These are phyloP conservation scores for Calocybe gangraenosa DNA, from an alignment of 768 basidiomycete genomes.

Conservation along the genomic window DNA sequence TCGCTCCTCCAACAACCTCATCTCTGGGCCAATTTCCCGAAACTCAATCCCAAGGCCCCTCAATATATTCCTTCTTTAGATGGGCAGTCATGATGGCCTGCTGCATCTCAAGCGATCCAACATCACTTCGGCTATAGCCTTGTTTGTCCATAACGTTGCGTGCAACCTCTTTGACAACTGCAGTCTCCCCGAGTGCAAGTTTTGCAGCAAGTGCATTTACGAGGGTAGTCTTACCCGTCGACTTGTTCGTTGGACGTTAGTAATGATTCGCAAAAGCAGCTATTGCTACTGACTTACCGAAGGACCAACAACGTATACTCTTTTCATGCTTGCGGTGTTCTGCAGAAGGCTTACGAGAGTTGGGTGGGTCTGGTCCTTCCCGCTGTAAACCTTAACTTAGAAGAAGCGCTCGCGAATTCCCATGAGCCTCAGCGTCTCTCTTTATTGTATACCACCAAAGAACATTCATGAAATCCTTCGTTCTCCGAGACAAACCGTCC, in stretches of 20 bases:
- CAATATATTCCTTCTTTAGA: slow-evolving; percentile 40
- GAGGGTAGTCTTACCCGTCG: slow-evolving; percentile 69
- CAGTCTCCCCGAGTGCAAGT: slow-evolving; percentile 31
- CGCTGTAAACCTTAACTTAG: slow-evolving; percentile 6
- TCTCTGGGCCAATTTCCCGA: slow-evolving; percentile 39
- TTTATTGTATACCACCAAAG: slow-evolving; percentile 7
- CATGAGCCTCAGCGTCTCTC: slow-evolving; percentile 12
- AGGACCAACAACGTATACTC: slow-evolving; percentile 48
- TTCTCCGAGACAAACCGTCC: slow-evolving; percentile 35
- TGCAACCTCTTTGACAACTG: slow-evolving; percentile 59
- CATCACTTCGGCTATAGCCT: slow-evolving; percentile 51
- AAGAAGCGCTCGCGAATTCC: slow-evolving; percentile 14
- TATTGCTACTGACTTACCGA: slow-evolving; percentile 30
- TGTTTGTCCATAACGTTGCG: slow-evolving; percentile 48
- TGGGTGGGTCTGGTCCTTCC: not conserved
- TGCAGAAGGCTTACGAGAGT: not conserved
- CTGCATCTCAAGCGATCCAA: slow-evolving; percentile 56
- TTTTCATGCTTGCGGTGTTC: slow-evolving; percentile 13
- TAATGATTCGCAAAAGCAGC: not conserved
- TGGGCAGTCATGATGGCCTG: slow-evolving; percentile 57
- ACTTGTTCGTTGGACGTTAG: slow-evolving; percentile 27
- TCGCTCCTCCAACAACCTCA: too few species aligned
- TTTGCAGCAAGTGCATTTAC: slow-evolving; percentile 46
- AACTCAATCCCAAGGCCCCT: slow-evolving; percentile 39
- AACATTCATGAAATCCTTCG: slow-evolving; percentile 30